Base-by-base conservation (phyloP, 176 grass and related monocot genomes). In the Musa troglodytarum region DNA sequence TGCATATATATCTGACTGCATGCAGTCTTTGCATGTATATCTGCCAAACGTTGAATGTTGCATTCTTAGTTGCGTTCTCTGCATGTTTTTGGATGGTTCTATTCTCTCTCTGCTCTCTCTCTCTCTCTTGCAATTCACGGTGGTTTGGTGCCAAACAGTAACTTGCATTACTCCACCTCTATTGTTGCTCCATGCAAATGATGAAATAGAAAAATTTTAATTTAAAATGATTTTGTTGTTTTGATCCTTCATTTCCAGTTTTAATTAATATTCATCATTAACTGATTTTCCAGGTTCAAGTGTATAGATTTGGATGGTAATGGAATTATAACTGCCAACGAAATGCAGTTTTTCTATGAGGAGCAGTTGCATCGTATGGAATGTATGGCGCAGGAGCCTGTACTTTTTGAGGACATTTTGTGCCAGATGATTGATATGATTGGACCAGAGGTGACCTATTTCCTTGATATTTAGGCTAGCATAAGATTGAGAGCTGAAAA, bases 381-480 rank as follows among this genome's bases (percentile, higher is more conserved):
- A 63, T 99, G 96, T 81, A 92, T 95, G 96, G 86, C 96, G 68
- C 96, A 99, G 72, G 96, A 99, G 75, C 91, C 96, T 81, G 96
- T 99, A 64, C 88, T 95, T 55, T 99, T 99, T 86, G 91, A 95
- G 84, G 96, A 99, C 78, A 95, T 99, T 86, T 70, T 99, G 75
- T 99, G 96, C 76, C 96, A 99, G 75, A 99, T 99, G 91, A 89
- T 99, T 81, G 96, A 99, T 89, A 99, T 99, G 96, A 91, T 99
- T 88, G 84, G 76, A 71, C 96, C 96, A 76, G 88, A 99, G 96
- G 96, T 99, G 79, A 54, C 65, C 50, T 29, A 51, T n/a, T 63
- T 89, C 80, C 76, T 66, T 56, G 66, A 68, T 58, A 55, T 72
- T 78, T 78, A 73, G 15, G 54, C 9, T 43, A 23, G 26, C 79